Evolutionary conservation across 1,284 basidiomycete genomes (phyloP).

Genomic region (Irpex sp.): DNA sequence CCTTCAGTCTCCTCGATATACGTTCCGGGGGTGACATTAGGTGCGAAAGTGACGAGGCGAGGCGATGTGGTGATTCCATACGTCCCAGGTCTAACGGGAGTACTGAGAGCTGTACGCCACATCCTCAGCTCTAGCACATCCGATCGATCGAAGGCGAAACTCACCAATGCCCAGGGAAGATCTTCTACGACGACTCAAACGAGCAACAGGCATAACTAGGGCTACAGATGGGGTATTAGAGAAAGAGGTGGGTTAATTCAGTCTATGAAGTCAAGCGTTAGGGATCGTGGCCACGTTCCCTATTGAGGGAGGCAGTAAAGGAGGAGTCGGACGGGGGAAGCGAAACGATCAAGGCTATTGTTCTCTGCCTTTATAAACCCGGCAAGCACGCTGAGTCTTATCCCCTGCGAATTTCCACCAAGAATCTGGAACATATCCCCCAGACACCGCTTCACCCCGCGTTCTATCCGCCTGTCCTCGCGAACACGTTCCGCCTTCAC

Average conservation of each 20-base stretch:
- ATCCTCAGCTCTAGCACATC: not conserved
- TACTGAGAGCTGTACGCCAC: slow-evolving; percentile 29
- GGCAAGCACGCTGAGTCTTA: not conserved
- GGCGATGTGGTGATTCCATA: slow-evolving; percentile 43
- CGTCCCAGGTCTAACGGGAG: slow-evolving; percentile 47
- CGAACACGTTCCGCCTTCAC: not conserved
- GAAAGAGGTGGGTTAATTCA: not conserved
- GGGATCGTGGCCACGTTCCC: slow-evolving; percentile 13
- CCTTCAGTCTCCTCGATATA: slow-evolving; percentile 45
- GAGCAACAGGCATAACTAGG: slow-evolving; percentile 33
- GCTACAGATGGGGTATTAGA: slow-evolving; percentile 13
- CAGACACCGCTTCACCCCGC: slow-evolving; percentile 1
- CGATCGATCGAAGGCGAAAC: slow-evolving; percentile 16
- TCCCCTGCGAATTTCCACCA: not conserved
- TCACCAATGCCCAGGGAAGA: slow-evolving; percentile 40
- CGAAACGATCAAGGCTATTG: slow-evolving; percentile 24
- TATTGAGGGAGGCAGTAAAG: slow-evolving; percentile 23
- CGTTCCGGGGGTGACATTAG: slow-evolving; percentile 65
- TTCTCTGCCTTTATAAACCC: slow-evolving; percentile 27
- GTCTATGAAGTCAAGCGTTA: not conserved
- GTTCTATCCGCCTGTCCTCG: not conserved
- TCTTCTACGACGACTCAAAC: slow-evolving; percentile 35
- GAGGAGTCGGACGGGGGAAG: slow-evolving; percentile 11
- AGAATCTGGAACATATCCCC: not conserved
- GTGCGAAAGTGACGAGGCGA: slow-evolving; percentile 56